Evolutionary conservation across 2,329 filamentous ascomycete genomes (phyloP).

Genomic region (Blastomyces emzantsi): DNA sequence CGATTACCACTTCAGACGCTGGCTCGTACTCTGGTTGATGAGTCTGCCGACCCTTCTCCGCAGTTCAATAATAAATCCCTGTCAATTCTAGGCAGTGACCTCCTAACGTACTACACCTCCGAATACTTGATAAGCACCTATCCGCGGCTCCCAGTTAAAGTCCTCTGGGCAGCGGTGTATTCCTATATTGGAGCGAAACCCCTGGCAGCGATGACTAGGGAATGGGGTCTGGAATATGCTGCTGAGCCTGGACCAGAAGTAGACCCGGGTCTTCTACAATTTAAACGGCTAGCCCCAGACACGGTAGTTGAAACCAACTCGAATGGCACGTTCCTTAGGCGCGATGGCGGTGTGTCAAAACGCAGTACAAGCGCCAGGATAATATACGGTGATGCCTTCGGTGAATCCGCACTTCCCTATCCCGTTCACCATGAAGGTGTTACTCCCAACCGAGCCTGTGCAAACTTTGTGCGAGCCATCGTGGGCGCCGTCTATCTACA

Average conservation of each 20-base stretch:
- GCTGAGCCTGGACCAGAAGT: conserved; percentile 82
- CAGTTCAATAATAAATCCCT: conserved; percentile 85
- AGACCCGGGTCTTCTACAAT: conserved; percentile 83
- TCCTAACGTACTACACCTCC: conserved; percentile 80
- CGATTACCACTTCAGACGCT: conserved; percentile 80
- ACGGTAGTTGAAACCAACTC: conserved; percentile 30
- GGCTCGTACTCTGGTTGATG: conserved; percentile 74
- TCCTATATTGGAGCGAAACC: conserved; percentile 72
- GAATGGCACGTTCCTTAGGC: conserved; percentile 35
- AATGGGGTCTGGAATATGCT: conserved; percentile 91
- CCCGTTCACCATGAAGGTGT: conserved; percentile 26
- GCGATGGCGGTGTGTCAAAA: conserved; percentile 47
- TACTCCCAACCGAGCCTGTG: conserved; percentile 52
- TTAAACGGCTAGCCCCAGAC: conserved; percentile 45
- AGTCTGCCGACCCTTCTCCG: conserved; percentile 68
- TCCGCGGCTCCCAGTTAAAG: conserved; percentile 80
- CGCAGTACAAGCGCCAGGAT: conserved; percentile 67
- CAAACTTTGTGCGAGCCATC: conserved; percentile 72
- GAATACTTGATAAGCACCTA: conserved; percentile 85
- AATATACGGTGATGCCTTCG: conserved; percentile 76
- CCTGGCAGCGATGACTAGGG: conserved; percentile 61
- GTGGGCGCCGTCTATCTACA: conserved; percentile 81
- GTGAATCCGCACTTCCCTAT: conserved; percentile 46
- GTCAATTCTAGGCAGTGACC: conserved; percentile 67
- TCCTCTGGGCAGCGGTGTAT: conserved; percentile 76